Percentiles rank a stretch among this genome's conserved stretches.
Conservation (phyloP, 768 basidiomycete species). For the Phlebiopsis flavidoalba region DNA sequence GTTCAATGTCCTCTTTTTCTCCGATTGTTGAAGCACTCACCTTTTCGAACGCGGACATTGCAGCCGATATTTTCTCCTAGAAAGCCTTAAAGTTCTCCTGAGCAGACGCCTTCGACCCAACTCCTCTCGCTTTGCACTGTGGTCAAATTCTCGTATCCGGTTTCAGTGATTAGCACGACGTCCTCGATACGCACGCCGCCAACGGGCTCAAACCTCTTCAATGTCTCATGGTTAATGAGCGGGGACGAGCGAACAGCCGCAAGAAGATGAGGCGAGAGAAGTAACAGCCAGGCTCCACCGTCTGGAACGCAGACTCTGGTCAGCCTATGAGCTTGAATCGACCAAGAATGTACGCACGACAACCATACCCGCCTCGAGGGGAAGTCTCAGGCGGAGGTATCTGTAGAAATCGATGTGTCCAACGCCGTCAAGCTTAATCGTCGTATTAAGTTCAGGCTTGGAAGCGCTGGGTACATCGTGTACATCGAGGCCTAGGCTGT, state of each 20-base stretch:
- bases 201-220: slow-evolving; percentile 70
- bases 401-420: slow-evolving; percentile 66
- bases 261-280: slow-evolving; percentile 82
- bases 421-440: slow-evolving; percentile 31
- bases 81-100: slow-evolving; percentile 42
- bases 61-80: neutral
- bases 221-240: slow-evolving; percentile 63
- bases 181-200: slow-evolving; percentile 96
- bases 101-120: slow-evolving; percentile 81
- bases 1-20: too few relatives aligned
- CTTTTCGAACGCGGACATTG: too few relatives aligned
- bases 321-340: neutral
- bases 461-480: slow-evolving; percentile 87
- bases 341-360: slow-evolving; percentile 48
- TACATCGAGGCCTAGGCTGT: slow-evolving; percentile 90
- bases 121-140: slow-evolving; percentile 76
- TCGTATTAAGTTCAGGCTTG: slow-evolving; percentile 58
- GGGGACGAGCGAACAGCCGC: slow-evolving; percentile 54
- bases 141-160: slow-evolving; percentile 81
- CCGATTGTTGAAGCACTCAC: too few relatives aligned
- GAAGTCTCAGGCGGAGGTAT: slow-evolving; percentile 74
- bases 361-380: slow-evolving; percentile 76
- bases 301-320: slow-evolving; percentile 37
- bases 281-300: slow-evolving; percentile 88
- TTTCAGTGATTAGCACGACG: slow-evolving; percentile 71